A percentile compares a stretch with the other conserved stretches of the same genome.
Evolutionary conservation across 2,329 filamentous ascomycete genomes (phyloP).

Genomic region (Beauveria caledonica): DNA sequence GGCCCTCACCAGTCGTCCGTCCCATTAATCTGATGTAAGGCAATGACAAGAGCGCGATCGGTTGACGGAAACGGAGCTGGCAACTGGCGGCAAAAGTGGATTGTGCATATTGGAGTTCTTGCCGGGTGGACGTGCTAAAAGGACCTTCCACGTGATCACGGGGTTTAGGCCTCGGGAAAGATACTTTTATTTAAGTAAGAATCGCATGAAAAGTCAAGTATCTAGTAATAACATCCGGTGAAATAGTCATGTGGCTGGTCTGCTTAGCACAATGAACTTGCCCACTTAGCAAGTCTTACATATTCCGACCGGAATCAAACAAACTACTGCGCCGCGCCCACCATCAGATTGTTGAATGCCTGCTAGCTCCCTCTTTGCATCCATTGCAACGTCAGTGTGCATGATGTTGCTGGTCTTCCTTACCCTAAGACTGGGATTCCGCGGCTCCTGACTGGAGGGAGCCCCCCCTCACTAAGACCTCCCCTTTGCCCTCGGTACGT

Average conservation of each 20-base stretch:
- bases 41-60: conserved; percentile 1
- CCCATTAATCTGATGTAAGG: not conserved
- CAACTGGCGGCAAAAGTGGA: conserved; percentile 1
- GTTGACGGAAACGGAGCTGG: conserved; percentile 2
- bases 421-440: not conserved
- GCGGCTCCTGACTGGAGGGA: not conserved
- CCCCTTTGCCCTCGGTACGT: not conserved
- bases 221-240: no score
- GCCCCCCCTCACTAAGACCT: not conserved
- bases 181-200: no score
- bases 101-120: not conserved
- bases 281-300: no score
- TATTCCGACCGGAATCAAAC: conserved; percentile 9
- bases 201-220: no score
- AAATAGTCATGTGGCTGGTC: no score
- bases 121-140: no score
- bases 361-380: not conserved
- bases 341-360: not conserved
- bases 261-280: no score
- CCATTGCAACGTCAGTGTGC: not conserved
- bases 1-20: not conserved
- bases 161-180: no score
- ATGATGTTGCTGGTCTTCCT: not conserved
- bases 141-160: no score
- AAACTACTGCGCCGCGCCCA: not conserved